A percentile compares a stretch with the other conserved stretches of the same genome.
Conservation (phyloP, 805 yeast genomes). For the Candida loeiensis region DNA sequence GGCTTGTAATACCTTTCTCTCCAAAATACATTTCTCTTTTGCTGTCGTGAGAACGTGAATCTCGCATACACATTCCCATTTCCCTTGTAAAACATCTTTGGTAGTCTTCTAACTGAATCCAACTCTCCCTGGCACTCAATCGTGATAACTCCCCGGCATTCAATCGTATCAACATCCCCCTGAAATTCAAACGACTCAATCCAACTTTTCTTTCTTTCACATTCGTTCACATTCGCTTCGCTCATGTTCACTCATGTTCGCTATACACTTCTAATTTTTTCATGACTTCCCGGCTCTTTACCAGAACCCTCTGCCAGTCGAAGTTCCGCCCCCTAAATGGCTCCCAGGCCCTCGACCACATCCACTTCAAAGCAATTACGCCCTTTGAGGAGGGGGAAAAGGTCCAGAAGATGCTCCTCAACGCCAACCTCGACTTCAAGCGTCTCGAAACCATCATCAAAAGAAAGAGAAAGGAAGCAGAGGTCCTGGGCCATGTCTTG, state of each 20-base stretch:
- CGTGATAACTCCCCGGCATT: too few species aligned
- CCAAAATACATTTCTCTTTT: too few species aligned
- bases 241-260: background rate
- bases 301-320: background rate
- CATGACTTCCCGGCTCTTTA: background rate
- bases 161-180: too few species aligned
- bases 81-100: too few species aligned
- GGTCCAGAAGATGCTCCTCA: slow-evolving; percentile 55
- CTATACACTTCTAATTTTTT: too few species aligned
- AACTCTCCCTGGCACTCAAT: too few species aligned
- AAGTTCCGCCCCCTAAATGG: slow-evolving; percentile 4
- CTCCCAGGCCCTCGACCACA: slow-evolving; percentile 30
- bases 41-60: too few species aligned
- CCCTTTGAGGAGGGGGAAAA: slow-evolving; percentile 45
- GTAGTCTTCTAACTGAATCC: too few species aligned
- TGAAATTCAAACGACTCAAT: too few species aligned
- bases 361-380: slow-evolving; percentile 42
- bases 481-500: slow-evolving; percentile 37
- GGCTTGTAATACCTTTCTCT: too few species aligned
- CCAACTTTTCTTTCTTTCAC: background rate
- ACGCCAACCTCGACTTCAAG: slow-evolving; percentile 57
- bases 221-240: background rate
- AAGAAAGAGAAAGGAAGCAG: slow-evolving; percentile 36
- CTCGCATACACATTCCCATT: too few species aligned
- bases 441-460: slow-evolving; percentile 47